Conservation (phyloP, 495 filamentous ascomycete genomes). For the Friedmanniomyces endolithicus region DNA sequence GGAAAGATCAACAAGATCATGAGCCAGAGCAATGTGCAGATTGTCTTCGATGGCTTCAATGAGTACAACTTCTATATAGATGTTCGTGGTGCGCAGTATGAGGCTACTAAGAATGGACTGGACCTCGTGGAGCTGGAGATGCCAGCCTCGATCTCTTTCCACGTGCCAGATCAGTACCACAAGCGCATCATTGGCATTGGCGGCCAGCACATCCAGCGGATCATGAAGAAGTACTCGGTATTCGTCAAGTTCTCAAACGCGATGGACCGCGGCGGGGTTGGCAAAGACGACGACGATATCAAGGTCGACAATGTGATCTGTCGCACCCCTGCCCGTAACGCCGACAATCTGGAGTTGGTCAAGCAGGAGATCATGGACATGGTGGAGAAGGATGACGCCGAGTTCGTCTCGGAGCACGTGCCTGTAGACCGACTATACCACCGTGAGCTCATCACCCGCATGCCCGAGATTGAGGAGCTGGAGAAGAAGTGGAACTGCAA, state of each 20-base stretch:
- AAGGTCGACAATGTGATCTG: conserved; percentile 99
- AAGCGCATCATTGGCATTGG: conserved; percentile 99
- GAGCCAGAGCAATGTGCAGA: conserved; percentile 96
- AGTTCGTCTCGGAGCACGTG: conserved; percentile 87
- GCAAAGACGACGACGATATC: conserved; percentile 91
- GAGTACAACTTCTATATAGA: conserved; percentile 99
- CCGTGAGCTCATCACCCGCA: conserved; percentile 76
- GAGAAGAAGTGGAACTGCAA: conserved; percentile 99
- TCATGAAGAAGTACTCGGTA: conserved; percentile 99
- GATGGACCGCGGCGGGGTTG: conserved; percentile 92
- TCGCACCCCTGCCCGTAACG: conserved; percentile 91
- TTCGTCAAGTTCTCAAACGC: conserved; percentile 99
- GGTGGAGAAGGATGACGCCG: conserved; percentile 94
- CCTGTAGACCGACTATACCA: conserved; percentile 91
- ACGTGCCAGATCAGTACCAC: conserved; percentile 98
- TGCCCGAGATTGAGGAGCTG: conserved; percentile 78
- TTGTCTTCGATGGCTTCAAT: conserved; percentile 96
- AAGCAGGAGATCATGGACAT: conserved; percentile 99
- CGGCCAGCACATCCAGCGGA: conserved; percentile 95
- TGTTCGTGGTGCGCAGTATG: conserved; percentile 79
- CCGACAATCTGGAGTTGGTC: conserved; percentile 87
- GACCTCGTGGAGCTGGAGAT: conserved; percentile 95
- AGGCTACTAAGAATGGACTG: conserved; percentile 81
- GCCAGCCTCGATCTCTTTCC: conserved; percentile 97
- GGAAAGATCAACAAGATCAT: conserved; percentile 99